A percentile compares a stretch with the other conserved stretches of the same genome.
Evolutionary conservation across 352 stramenopile genomes (phyloP).

Genomic region (Halophytophthora batemanensis): DNA sequence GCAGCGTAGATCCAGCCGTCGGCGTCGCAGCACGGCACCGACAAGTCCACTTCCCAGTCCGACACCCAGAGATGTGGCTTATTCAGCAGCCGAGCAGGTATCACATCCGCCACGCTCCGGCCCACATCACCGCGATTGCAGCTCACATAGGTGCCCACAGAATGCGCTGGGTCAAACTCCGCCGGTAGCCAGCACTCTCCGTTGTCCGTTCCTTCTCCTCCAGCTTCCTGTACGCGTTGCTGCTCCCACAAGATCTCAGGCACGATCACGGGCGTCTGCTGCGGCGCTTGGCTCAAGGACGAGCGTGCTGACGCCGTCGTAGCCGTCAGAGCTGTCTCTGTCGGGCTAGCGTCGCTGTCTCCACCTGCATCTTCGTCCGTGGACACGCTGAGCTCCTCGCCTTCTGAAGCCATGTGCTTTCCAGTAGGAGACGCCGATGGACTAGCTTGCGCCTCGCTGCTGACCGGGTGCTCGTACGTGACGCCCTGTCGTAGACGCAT

Average conservation of each 20-base stretch:
- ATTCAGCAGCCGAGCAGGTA: slow-evolving; percentile 58
- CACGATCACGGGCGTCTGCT: slow-evolving; percentile 33
- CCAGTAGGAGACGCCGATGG: too few relatives aligned
- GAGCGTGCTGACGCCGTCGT: slow-evolving; percentile 18
- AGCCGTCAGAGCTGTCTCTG: neutral
- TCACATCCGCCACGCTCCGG: slow-evolving; percentile 52
- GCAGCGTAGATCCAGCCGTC: slow-evolving; percentile 75
- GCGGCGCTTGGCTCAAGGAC: slow-evolving; percentile 24
- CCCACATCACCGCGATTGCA: slow-evolving; percentile 62
- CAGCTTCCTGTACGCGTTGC: slow-evolving; percentile 31
- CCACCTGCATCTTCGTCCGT: slow-evolving; percentile 38
- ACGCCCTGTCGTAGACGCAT: slow-evolving; percentile 43
- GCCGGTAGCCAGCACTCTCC: slow-evolving; percentile 28
- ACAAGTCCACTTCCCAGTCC: slow-evolving; percentile 58
- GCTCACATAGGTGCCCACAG: slow-evolving; percentile 54
- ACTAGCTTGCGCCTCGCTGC: too few relatives aligned
- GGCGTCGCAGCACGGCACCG: slow-evolving; percentile 45
- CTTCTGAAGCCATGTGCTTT: too few relatives aligned
- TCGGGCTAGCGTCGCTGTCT: slow-evolving; percentile 4
- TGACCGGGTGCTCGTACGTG: slow-evolving; percentile 29
- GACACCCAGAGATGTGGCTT: slow-evolving; percentile 74
- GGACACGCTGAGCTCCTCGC: slow-evolving; percentile 20
- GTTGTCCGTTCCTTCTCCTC: slow-evolving; percentile 12
- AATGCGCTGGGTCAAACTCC: slow-evolving; percentile 36
- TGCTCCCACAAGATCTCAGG: slow-evolving; percentile 55